Base-by-base conservation (phyloP, 441 rosid genomes). In the California macrophylla region DNA sequence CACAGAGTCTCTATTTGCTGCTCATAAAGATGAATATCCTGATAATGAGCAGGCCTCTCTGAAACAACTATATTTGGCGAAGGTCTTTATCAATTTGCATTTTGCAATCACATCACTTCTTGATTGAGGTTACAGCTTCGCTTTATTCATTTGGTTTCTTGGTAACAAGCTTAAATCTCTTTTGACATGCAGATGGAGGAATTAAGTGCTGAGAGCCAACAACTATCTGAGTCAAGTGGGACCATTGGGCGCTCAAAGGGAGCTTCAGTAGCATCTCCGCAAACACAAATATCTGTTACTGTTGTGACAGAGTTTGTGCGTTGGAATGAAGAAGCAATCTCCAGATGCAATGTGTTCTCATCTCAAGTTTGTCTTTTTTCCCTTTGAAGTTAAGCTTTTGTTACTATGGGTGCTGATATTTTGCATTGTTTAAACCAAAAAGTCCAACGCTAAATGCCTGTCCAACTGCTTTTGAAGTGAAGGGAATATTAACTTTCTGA, bases 241-340 rank as follows among this genome's bases (percentile, higher is more conserved):
- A 83, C 98, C 34, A 84, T 91, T 78, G 99, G 98, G 52, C 96
- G 96, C 42, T 89, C 98, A 68, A 95, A 75, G 78, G 99, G 97
- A 74, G 91, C 96, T 79, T 82, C 99, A 58, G 81, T 91, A 68
- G 79, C 95, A 71, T 84, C 96, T 80, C 85, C 90, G 29, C 92
- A 81, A 68, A 96, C 86, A 80, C 93, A 92, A 84, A 91, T 92
- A 82, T 88, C 99, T 81, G 98, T 95, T 71, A 90, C 97, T 8
- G 96, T 86, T 75, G 98, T 89, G 79, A 92, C 97, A 23, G 99
- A 92, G 83, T 90, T 95, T 84, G 93, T 88, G 69, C 87, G 89
- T 64, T 95, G 97, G 99, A 95, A 89, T 80, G 99, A 95, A 82
- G 99, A 95, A 85, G 93, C 99, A 74, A 86, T 90, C 78, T 80